Base-by-base conservation (phyloP, 257 asterid species). In the Coffea canephora region DNA sequence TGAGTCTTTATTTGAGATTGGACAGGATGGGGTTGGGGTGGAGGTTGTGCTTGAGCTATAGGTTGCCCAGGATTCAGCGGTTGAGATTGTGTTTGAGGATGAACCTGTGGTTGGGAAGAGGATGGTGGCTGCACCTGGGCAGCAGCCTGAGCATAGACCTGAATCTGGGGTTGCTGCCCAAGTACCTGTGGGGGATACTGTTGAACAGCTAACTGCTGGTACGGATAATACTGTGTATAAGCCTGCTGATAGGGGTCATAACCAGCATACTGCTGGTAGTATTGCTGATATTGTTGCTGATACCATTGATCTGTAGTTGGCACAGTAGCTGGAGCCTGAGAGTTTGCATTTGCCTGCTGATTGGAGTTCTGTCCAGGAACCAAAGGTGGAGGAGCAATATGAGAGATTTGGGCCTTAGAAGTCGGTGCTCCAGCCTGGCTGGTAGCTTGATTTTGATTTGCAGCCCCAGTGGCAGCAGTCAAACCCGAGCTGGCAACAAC, bases 261-360 rank as follows among this genome's bases (percentile, higher is more conserved):
- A 77, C 94, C 99, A 5, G 77, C 78, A 84, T 89, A 90, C 79
- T 93, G 98, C 89, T 93, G 98, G 88, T 93, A 91, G 84, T 92
- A 93, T 78, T 95, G 96, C 84, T 91, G 98, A 82, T 92, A 94
- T 46, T 94, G 96, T 65, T 90, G 97, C 80, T 94, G 97, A 79
- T 92, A 89, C 98, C 91, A 89, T 84, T 91, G 97, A 27, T 90
- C 98, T 14, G 90, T 88, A 69, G 94, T 88, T 68, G 90, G 87
- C 76, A 85, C 90, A 66, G 78, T 84, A 74, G 70, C 74, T n/a
- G 84, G 80, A 61, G 92, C 82, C 78, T 90, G 94, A 81, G 93
- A 67, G 81, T 57, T 83, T 70, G 88, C 79, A 87, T 74, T 85
- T 27, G 75, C 81, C 78, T 86, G 92, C 82, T 82, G 84, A 76